A percentile compares a stretch with the other conserved stretches of the same genome.
Evolutionary conservation across 345 rosid species (phyloP).

Genomic region (rapeseed (Brassica napus)): DNA sequence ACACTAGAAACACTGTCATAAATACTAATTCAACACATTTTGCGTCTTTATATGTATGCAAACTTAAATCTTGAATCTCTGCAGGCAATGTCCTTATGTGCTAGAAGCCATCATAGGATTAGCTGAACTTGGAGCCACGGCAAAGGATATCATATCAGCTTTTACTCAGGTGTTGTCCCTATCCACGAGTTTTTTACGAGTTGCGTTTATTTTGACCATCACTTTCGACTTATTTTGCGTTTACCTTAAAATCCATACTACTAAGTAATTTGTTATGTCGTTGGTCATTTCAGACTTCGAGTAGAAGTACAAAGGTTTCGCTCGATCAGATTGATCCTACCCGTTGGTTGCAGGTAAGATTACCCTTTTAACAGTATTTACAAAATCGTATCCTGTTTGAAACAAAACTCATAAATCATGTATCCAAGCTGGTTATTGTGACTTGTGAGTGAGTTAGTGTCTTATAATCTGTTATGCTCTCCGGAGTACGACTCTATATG

Average conservation of each 20-base stretch:
- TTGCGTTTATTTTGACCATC: background rate
- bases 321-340: constrained; percentile 78
- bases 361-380: constrained; percentile 6
- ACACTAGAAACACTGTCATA: constrained; percentile 13
- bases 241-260: background rate
- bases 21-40: background rate
- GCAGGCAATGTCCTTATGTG: constrained; percentile 87
- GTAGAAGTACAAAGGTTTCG: constrained; percentile 70
- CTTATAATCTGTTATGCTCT: background rate
- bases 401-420: background rate
- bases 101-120: constrained; percentile 85
- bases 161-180: constrained; percentile 69
- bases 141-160: constrained; percentile 81
- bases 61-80: background rate
- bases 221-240: background rate
- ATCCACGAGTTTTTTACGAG: constrained; percentile 4
- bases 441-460: background rate
- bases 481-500: background rate
- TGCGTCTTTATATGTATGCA: background rate
- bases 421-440: background rate
- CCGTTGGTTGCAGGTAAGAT: constrained; percentile 95
- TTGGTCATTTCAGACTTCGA: constrained; percentile 60
- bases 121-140: constrained; percentile 83
- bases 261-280: background rate
- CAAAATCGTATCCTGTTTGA: background rate